phyloP scores from a whole-genome alignment of 164 flowering plant species.

The Liquidambar formosana region DNA sequence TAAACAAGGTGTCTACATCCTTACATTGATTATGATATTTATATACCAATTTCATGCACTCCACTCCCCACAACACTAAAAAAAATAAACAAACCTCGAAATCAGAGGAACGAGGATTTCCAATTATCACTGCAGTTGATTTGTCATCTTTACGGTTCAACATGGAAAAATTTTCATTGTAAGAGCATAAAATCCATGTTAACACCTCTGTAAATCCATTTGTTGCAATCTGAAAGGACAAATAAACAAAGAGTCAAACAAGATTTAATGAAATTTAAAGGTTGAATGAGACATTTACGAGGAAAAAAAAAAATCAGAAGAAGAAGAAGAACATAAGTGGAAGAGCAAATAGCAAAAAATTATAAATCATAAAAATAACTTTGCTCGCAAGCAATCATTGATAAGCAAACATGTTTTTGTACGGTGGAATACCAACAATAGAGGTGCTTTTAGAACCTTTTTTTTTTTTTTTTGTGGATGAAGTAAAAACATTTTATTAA shows the following conservation, averaged over 20 bases:
- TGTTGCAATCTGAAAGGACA: constrained; percentile 64
- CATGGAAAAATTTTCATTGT: constrained; percentile 76
- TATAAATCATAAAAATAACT: too few species aligned
- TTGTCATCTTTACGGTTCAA: constrained; percentile 72
- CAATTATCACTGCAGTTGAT: constrained; percentile 67
- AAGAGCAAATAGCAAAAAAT: too few species aligned
- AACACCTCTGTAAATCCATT: constrained; percentile 85
- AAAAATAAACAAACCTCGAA: constrained; percentile 71
- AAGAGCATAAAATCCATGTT: constrained; percentile 84
- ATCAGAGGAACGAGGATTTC: constrained; percentile 91
- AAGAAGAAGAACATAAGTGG: background rate
- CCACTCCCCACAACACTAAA: background rate
- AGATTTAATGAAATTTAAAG: too few species aligned
- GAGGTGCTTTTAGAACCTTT: too few species aligned
- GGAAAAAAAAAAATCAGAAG: background rate
- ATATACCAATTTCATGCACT: background rate
- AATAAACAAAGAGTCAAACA: background rate
- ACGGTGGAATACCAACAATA: too few species aligned
- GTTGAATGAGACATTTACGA: background rate
- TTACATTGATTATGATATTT: too few species aligned
- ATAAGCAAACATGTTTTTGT: too few species aligned
- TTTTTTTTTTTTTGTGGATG: too few species aligned
- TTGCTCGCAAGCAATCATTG: too few species aligned
- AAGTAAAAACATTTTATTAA: too few species aligned
- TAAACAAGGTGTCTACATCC: background rate